Conservation (phyloP, 768 basidiomycete genomes). For the Gloeostereum incarnatum region DNA sequence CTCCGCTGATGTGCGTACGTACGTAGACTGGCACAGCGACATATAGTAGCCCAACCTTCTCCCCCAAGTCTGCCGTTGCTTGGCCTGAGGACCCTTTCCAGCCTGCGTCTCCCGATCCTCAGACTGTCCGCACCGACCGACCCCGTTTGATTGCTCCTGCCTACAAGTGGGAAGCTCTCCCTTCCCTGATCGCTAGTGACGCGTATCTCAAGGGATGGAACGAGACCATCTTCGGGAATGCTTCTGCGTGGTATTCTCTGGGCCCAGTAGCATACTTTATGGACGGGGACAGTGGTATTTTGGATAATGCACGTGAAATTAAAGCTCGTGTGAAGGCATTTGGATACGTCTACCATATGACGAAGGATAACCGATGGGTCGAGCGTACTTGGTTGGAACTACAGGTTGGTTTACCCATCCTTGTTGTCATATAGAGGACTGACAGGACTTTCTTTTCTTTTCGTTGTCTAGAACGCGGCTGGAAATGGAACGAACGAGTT, state of each 20-base stretch:
- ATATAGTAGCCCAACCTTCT: slow-evolving; percentile 66
- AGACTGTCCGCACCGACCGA: slow-evolving; percentile 61
- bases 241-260: slow-evolving; percentile 55
- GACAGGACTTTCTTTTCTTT: background rate
- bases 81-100: slow-evolving; percentile 82
- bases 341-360: slow-evolving; percentile 84
- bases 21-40: slow-evolving; percentile 65
- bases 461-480: slow-evolving; percentile 51
- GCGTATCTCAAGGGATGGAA: slow-evolving; percentile 89
- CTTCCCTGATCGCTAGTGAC: slow-evolving; percentile 67
- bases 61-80: slow-evolving; percentile 35
- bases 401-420: slow-evolving; percentile 39
- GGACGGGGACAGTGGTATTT: slow-evolving; percentile 85
- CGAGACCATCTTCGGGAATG: slow-evolving; percentile 82
- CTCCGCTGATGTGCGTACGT: slow-evolving; percentile 5
- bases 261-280: slow-evolving; percentile 60
- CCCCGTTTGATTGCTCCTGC: slow-evolving; percentile 87
- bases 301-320: slow-evolving; percentile 83
- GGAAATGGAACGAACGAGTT: slow-evolving; percentile 59
- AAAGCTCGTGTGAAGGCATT: slow-evolving; percentile 92
- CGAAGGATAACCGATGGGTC: slow-evolving; percentile 87
- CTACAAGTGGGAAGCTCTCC: slow-evolving; percentile 87
- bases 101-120: slow-evolving; percentile 53
- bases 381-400: slow-evolving; percentile 82
- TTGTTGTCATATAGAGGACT: background rate